A percentile compares a stretch with the other conserved stretches of the same genome.
These are phyloP conservation scores for Wickerhamiella galacta DNA, from an alignment of 805 yeast genomes.

Conservation along the genomic window DNA sequence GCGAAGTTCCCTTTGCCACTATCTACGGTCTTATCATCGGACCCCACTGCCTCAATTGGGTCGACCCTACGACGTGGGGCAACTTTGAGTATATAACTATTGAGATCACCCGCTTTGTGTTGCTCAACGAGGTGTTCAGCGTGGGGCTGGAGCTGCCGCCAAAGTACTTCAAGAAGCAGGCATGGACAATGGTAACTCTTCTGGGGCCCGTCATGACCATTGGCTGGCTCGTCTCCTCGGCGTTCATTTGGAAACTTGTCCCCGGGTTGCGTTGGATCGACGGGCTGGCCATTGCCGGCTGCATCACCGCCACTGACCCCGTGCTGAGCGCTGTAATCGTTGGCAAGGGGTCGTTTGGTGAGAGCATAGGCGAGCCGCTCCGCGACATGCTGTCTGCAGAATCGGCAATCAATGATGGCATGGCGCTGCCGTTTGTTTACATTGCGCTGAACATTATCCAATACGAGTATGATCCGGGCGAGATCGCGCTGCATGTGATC, in stretches of 20 bases:
- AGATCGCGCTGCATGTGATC: conserved; percentile 48
- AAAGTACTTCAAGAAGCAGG: conserved; percentile 43
- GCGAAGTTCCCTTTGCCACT: conserved; percentile 78
- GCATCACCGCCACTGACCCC: conserved; percentile 68
- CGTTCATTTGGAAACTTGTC: conserved; percentile 43
- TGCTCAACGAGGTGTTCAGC: conserved; percentile 55
- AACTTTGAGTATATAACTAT: conserved; percentile 59
- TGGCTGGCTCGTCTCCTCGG: conserved; percentile 51
- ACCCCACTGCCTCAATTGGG: conserved; percentile 68
- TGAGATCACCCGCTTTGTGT: conserved; percentile 49
- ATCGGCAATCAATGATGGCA: conserved; percentile 61
- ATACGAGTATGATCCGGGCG: conserved; percentile 29
- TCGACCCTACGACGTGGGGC: conserved; percentile 67
- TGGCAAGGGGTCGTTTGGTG: conserved; percentile 56
- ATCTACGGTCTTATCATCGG: conserved; percentile 74
- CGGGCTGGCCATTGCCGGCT: conserved; percentile 45
- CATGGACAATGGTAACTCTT: conserved; percentile 40
- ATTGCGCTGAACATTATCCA: conserved; percentile 38
- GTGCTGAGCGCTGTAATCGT: conserved; percentile 51
- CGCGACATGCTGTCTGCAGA: conserved; percentile 50
- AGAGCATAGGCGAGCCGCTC: conserved; percentile 40
- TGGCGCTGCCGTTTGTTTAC: conserved; percentile 43
- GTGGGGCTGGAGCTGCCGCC: conserved; percentile 61
- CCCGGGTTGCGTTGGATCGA: conserved; percentile 40
- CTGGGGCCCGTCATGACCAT: conserved; percentile 53